Conservation (phyloP, 805 yeast genomes). For the Cyberlindnera bimundalis region DNA sequence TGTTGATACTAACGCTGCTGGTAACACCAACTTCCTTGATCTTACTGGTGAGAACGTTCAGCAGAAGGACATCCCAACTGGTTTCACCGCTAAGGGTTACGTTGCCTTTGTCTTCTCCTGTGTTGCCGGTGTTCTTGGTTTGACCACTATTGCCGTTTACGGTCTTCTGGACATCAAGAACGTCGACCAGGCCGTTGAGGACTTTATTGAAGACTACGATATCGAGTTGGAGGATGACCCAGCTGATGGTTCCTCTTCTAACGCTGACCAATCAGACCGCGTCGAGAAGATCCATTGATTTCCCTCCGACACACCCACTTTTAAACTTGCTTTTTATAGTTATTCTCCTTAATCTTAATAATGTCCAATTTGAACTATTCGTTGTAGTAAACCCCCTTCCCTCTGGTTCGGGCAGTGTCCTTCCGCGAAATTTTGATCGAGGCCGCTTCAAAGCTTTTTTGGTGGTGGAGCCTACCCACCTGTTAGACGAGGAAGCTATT, state of each 20-base stretch:
- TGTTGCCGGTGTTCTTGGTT: slow-evolving; percentile 80
- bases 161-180: slow-evolving; percentile 82
- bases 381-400: too few species aligned
- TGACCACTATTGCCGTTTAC: slow-evolving; percentile 70
- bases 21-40: slow-evolving; percentile 62
- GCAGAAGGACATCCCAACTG: slow-evolving; percentile 63
- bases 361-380: background rate
- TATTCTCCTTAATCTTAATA: slow-evolving; percentile 1
- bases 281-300: slow-evolving; percentile 4
- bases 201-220: slow-evolving; percentile 27
- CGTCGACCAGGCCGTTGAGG: slow-evolving; percentile 53
- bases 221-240: slow-evolving; percentile 16
- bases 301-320: background rate
- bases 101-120: slow-evolving; percentile 92
- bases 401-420: too few species aligned
- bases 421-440: slow-evolving; percentile 6
- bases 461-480: too few species aligned
- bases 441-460: too few species aligned
- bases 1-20: slow-evolving; percentile 85
- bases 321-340: background rate
- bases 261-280: slow-evolving; percentile 2
- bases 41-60: slow-evolving; percentile 76
- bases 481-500: too few species aligned
- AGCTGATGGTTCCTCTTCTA: slow-evolving; percentile 8
- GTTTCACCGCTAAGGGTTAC: slow-evolving; percentile 93